These are phyloP conservation scores for Ilex asprella DNA, from an alignment of 257 asterid species.

Conservation along the genomic window DNA sequence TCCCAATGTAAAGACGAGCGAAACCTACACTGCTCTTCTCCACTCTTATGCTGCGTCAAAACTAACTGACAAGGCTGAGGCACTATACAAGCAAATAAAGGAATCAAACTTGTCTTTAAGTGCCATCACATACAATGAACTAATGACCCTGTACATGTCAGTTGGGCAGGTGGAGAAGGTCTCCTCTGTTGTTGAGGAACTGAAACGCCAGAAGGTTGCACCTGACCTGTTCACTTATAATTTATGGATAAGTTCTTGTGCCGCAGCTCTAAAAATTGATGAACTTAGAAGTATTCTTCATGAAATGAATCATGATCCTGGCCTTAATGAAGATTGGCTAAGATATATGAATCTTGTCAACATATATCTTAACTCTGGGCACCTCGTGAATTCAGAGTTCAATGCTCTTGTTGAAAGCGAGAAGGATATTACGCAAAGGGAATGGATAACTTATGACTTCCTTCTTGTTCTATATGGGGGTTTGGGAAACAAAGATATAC, in stretches of 20 bases:
- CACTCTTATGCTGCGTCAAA: conserved; percentile 70
- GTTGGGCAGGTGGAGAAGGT: conserved; percentile 83
- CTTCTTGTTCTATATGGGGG: conserved; percentile 69
- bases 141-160: conserved; percentile 82
- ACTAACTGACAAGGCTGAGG: conserved; percentile 71
- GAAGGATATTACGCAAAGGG: conserved; percentile 66
- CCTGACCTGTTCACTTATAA: conserved; percentile 77
- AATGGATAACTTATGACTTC: conserved; percentile 77
- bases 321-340: conserved; percentile 53
- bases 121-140: conserved; percentile 80
- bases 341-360: conserved; percentile 62
- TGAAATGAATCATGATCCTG: conserved; percentile 39
- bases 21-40: conserved; percentile 90
- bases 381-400: conserved; percentile 42
- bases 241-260: conserved; percentile 76
- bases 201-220: conserved; percentile 51
- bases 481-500: conserved; percentile 59
- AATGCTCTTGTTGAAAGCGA: conserved; percentile 55
- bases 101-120: conserved; percentile 47
- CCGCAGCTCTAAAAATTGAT: conserved; percentile 65
- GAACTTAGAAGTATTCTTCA: conserved; percentile 60
- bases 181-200: conserved; percentile 41
- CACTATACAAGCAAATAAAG: conserved; percentile 50
- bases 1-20: conserved; percentile 52
- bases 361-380: conserved; percentile 49